Evolutionary conservation across 331 rosid genomes (phyloP).

Genomic region (Quercus tomentella): DNA sequence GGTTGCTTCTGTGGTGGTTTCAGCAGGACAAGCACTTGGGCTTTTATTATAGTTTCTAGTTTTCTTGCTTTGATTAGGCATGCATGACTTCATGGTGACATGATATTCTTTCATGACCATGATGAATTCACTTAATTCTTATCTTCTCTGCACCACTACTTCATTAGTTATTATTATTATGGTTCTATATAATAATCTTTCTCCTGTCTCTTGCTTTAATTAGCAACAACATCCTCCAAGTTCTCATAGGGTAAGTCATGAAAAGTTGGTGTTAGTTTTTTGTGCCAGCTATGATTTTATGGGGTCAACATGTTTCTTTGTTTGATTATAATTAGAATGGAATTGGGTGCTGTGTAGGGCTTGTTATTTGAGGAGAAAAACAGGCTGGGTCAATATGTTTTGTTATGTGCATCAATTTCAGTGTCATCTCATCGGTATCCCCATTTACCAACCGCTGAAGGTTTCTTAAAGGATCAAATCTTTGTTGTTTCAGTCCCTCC

Average conservation of each 20-base stretch:
- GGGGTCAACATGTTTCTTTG: background rate
- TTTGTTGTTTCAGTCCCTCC: too few species aligned
- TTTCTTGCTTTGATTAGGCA: slow-evolving; percentile 1
- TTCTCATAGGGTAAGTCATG: slow-evolving; percentile 35
- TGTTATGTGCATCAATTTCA: too few species aligned
- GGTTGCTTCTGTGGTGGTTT: slow-evolving; percentile 14
- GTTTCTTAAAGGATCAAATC: too few species aligned
- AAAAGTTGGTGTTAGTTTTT: background rate
- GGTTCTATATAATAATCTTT: slow-evolving; percentile 26
- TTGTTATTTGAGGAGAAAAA: slow-evolving; percentile 50
- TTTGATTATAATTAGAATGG: background rate
- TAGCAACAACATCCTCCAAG: slow-evolving; percentile 20
- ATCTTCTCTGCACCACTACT: slow-evolving; percentile 19
- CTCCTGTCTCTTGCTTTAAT: slow-evolving; percentile 25
- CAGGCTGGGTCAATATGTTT: slow-evolving; percentile 76
- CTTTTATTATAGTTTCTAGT: slow-evolving; percentile 2
- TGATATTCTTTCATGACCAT: slow-evolving; percentile 35
- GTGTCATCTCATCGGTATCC: too few species aligned
- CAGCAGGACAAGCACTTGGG: slow-evolving; percentile 25
- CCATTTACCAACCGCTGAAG: too few species aligned
- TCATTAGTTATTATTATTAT: slow-evolving; percentile 16
- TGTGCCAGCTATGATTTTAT: too few species aligned
- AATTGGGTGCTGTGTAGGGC: slow-evolving; percentile 33
- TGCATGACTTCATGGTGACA: slow-evolving; percentile 41
- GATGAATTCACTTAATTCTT: slow-evolving; percentile 35